These are phyloP conservation scores for Desmodesmus armatus DNA, from an alignment of 139 green algal genomes.

Conservation along the genomic window DNA sequence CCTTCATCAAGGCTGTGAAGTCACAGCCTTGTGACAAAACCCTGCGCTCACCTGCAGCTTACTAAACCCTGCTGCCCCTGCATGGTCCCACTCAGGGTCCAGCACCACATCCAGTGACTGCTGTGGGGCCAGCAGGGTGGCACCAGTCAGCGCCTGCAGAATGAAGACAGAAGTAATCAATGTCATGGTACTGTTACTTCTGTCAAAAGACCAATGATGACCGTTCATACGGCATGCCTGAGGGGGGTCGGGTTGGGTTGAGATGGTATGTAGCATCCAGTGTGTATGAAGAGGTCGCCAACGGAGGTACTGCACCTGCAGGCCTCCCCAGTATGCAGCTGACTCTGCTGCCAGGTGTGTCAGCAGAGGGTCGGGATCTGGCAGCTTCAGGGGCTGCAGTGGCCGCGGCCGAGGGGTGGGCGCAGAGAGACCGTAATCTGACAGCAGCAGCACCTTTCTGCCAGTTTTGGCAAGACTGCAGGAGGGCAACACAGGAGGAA, in stretches of 20 bases:
- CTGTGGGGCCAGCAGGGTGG: conserved; percentile 1
- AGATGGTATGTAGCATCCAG: not conserved
- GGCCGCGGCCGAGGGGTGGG: not conserved
- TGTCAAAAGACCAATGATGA: too few species aligned
- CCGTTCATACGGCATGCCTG: too few species aligned
- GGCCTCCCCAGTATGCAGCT: conserved; percentile 55
- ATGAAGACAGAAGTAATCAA: not conserved
- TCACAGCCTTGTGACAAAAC: too few species aligned
- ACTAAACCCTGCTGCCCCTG: conserved; percentile 14
- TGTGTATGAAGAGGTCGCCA: too few species aligned
- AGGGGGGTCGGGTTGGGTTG: too few species aligned
- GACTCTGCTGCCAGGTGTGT: conserved; percentile 48
- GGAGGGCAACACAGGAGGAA: too few species aligned
- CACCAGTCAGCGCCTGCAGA: not conserved
- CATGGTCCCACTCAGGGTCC: conserved; percentile 22
- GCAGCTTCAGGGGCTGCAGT: conserved; percentile 46
- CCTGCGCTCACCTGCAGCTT: conserved; percentile 40
- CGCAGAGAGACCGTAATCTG: conserved; percentile 41
- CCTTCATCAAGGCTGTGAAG: too few species aligned
- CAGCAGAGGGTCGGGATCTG: conserved; percentile 30
- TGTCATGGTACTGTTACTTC: not conserved
- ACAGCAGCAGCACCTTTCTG: conserved; percentile 60
- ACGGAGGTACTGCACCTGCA: too few species aligned
- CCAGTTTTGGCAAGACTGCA: conserved; percentile 46
- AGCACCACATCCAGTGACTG: conserved; percentile 30